Conservation (phyloP, 73 alveolate genomes). For the Tetrahymena malaccensis region DNA sequence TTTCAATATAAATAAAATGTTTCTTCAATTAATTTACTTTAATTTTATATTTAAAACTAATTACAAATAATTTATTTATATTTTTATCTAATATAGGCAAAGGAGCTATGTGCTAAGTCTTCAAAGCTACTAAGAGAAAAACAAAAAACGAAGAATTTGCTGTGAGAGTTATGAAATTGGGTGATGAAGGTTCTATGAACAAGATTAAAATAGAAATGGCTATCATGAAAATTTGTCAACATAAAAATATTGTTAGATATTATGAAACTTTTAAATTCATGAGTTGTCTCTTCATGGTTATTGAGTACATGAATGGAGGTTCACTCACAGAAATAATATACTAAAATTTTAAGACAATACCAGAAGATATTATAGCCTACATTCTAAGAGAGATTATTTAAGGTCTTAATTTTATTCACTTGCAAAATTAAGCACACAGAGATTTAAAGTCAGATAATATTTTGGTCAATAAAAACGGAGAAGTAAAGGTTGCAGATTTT, state of each 20-base stretch:
- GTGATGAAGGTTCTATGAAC: slow-evolving; percentile 2
- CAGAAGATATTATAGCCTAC: slow-evolving; percentile 25
- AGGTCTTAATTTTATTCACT: slow-evolving; percentile 25
- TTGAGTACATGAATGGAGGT: slow-evolving; percentile 40
- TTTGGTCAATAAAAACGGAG: slow-evolving; percentile 27
- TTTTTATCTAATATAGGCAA: neutral
- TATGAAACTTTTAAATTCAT: slow-evolving; percentile 8
- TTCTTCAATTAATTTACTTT: too few relatives aligned
- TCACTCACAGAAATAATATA: slow-evolving; percentile 32
- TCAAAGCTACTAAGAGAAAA: slow-evolving; percentile 18
- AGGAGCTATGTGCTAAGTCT: slow-evolving; percentile 27
- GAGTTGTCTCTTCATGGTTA: slow-evolving; percentile 32
- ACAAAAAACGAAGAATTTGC: slow-evolving; percentile 29
- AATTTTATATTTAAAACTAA: too few relatives aligned
- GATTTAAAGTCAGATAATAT: slow-evolving; percentile 38
- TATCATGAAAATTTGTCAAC: slow-evolving; percentile 32
- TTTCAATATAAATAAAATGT: too few relatives aligned
- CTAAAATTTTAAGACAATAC: slow-evolving; percentile 13
- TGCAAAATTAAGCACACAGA: slow-evolving; percentile 29
- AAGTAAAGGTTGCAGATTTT: slow-evolving; percentile 35
- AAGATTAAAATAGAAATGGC: slow-evolving; percentile 38
- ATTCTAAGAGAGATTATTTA: slow-evolving; percentile 18
- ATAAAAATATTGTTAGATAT: slow-evolving; percentile 18
- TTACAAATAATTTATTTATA: neutral
- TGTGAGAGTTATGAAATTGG: slow-evolving; percentile 41